Percentiles rank a stretch among this genome's conserved stretches.
Conservation (phyloP, 2,329 filamentous ascomycete genomes). For the Ophiostoma triangulosporum region DNA sequence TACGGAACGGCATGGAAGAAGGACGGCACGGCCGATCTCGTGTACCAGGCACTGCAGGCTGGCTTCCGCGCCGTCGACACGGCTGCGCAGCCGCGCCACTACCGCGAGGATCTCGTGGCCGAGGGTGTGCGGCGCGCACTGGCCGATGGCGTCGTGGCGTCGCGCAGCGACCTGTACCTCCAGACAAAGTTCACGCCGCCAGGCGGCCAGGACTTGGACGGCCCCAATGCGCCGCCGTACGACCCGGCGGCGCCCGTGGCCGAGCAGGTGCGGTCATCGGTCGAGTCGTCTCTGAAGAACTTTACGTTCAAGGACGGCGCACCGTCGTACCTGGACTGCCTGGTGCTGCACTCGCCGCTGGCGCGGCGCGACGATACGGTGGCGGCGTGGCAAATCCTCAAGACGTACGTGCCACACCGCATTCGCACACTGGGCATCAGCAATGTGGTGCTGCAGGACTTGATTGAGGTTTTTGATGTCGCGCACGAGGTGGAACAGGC, state of each 20-base stretch:
- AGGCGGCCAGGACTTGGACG: conserved; percentile 42
- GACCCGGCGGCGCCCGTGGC: conserved; percentile 41
- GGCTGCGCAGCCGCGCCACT: conserved; percentile 65
- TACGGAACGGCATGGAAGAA: conserved; percentile 87
- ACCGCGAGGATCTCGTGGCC: conserved; percentile 58
- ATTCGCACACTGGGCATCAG: conserved; percentile 63
- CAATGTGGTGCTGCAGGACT: conserved; percentile 48
- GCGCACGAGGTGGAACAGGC: conserved; percentile 1
- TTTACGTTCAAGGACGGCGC: conserved; percentile 26
- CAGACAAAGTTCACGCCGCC: conserved; percentile 74
- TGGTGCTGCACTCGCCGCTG: conserved; percentile 57
- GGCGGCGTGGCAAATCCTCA: conserved; percentile 52
- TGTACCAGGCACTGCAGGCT: conserved; percentile 50
- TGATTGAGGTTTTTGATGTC: conserved; percentile 36
- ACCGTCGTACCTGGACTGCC: conserved; percentile 48
- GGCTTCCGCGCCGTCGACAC: conserved; percentile 68
- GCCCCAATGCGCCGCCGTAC: conserved; percentile 44
- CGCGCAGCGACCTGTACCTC: conserved; percentile 46
- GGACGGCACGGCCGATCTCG: conserved; percentile 49
- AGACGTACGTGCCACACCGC: conserved; percentile 48
- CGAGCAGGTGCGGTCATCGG: conserved; percentile 52
- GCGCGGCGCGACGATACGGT: conserved; percentile 34
- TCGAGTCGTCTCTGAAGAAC: conserved; percentile 52
- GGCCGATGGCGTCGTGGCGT: conserved; percentile 38
- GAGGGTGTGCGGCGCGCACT: conserved; percentile 51